Evolutionary conservation across 1,139 yeast species (phyloP), one percentile per base, ranked within the genome.

Genomic region (Kodamaea anthophila): DNA sequence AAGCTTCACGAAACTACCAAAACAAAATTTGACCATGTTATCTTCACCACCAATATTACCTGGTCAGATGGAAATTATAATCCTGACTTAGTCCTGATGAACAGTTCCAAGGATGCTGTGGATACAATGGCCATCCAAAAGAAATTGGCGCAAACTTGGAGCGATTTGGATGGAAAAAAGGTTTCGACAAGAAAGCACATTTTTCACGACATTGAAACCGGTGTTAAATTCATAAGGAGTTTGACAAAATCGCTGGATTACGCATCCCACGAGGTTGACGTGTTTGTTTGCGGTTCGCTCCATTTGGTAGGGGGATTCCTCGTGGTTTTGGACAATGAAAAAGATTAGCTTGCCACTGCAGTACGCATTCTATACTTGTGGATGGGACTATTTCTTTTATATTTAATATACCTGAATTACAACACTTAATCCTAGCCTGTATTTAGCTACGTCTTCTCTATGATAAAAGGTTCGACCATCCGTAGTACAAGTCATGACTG

Each of bases 221-320:
- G 91, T 5, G 73, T 79, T 10, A 66, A 74, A 23, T 63, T 70
- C 41, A 61, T 73, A 32, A 62, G 69, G 39, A 55, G 54, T 46
- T 74, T 49, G 50, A 70, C 55, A 37, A 56, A 55, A 12, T 36
- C 42, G 4, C 36, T 27, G 25, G 44, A 35, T 22, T 32, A 33
- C 29, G 21, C 34, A 3, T 65, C 57, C 3, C 36, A 39, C 14
- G 48, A 41, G 9, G 59, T 77, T 13, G 88, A 87, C 41, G 94
- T 87, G 1, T 80, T 87, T 58, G 96, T 87, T 1, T 84, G 94
- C 38, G 99, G 99, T 2, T 88, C 97, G 14, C 63, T 93, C 39
- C 96, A 88, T 53, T 63, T 93, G 33, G 95, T 91, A 8, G 98
- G 99, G 12, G 98, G 98, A 0, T 72, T 91, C 36, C 61, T 91